phyloP scores from a whole-genome alignment of 306 rosid genomes.

The Quillaja saponaria region DNA sequence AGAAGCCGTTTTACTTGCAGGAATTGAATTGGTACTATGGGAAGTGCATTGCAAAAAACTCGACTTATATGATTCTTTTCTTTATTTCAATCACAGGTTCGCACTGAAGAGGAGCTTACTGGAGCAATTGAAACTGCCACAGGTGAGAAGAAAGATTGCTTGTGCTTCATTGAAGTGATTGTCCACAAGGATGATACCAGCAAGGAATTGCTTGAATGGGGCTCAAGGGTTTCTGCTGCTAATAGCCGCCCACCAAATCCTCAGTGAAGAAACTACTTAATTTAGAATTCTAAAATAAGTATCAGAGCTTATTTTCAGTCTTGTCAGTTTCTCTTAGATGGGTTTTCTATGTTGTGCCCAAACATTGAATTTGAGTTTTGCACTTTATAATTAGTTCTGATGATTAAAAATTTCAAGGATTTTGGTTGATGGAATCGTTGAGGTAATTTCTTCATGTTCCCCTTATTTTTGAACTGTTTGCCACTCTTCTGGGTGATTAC shows the following conservation, averaged over 20 bases:
- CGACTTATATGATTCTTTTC: background rate
- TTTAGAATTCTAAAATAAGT: background rate
- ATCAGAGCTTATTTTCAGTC: background rate
- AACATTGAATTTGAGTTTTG: background rate
- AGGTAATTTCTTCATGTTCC: too few relatives aligned
- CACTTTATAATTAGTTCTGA: background rate
- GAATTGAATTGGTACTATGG: slow-evolving; percentile 6
- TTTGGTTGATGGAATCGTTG: background rate
- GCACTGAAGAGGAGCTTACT: slow-evolving; percentile 34
- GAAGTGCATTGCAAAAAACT: background rate
- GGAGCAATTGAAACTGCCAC: slow-evolving; percentile 44
- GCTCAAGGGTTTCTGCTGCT: slow-evolving; percentile 50
- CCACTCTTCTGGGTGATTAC: too few relatives aligned
- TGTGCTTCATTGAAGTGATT: slow-evolving; percentile 53
- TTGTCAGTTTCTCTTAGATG: background rate
- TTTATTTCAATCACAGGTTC: slow-evolving; percentile 17
- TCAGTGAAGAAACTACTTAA: slow-evolving; percentile 19
- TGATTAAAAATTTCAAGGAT: background rate
- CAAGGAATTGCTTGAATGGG: slow-evolving; percentile 57
- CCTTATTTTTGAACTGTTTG: too few relatives aligned
- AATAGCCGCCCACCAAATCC: slow-evolving; percentile 52
- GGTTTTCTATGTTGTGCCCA: background rate
- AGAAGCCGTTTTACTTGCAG: background rate
- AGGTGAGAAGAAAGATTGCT: slow-evolving; percentile 37
- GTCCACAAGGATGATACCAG: slow-evolving; percentile 54